Evolutionary conservation across 768 basidiomycete species (phyloP), one percentile per base, ranked within the genome.

Genomic region (Tephrocybe sp.): DNA sequence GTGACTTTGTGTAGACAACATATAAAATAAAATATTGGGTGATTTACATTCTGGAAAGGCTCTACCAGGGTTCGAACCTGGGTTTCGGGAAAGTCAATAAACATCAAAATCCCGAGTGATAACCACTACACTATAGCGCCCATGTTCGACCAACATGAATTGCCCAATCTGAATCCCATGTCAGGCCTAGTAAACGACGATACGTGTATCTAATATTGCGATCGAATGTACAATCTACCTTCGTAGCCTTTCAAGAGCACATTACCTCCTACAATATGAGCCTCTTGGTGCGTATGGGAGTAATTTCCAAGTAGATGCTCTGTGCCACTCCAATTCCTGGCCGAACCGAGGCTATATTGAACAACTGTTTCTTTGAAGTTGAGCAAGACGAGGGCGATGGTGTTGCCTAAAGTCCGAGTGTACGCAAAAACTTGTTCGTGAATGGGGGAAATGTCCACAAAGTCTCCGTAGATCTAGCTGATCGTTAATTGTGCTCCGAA

Each of bases 381-480:
- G 46, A 84, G 65, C 12, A 82, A 13, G 5, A 82, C 69, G 18
- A 80, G 57, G 6, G 75, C 68, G 2, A 64, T 71, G 3, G 60
- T 47, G 3, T 55, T 47, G 0, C 65, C 71, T 7, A 78, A 55
- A 2, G 64, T 63, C 19, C 83, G 74, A 1, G 65, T 71, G 59
- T 79, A 87, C 0, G 78, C 79, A 46, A 87, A 82, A 18, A 83
- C 73, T 22, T 74, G 56, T 22, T 78, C 70, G 58, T 87, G 68
- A 0, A 60, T 60, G 1, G 66, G 60, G 7, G 77, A 71, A 4
- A 84, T 60, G 27, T 80, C 72, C 5, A 62, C 57, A 57, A 87
- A 90, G 31, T 76, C 72, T 13, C 88, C 88, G 59, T 82, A 83
- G 2, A 80, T 73, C 84, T 85, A 44, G 5, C 15, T 16, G 12